phyloP scores from a whole-genome alignment of 225 moss, liverwort and hornwort species.

The Pseudisothecium myosuroides region DNA sequence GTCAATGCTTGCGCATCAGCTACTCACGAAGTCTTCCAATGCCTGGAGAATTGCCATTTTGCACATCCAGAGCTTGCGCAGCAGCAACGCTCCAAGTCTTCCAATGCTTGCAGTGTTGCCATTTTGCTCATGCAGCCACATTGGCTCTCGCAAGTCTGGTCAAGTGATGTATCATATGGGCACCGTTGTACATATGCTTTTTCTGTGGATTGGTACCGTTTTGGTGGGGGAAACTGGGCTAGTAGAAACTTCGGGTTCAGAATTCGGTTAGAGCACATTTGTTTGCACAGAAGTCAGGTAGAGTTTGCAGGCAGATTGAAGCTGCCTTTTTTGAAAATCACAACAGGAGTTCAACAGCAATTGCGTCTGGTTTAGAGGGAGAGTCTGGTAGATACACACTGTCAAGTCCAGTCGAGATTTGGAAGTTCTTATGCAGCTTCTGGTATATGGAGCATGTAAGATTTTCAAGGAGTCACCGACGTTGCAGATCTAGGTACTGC shows the following conservation, averaged over 20 bases:
- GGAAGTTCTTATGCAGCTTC: background rate
- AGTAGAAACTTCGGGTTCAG: background rate
- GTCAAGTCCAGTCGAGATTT: background rate
- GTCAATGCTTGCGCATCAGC: background rate
- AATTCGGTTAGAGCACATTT: background rate
- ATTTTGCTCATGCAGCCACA: background rate
- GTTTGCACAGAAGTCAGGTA: background rate
- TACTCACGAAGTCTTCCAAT: background rate
- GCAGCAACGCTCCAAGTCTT: background rate
- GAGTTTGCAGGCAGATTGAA: background rate
- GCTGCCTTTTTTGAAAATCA: background rate
- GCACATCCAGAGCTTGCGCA: background rate
- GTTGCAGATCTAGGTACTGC: background rate
- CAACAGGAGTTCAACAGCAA: background rate
- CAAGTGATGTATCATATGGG: background rate
- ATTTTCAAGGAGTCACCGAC: background rate
- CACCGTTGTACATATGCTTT: background rate
- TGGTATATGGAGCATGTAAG: background rate
- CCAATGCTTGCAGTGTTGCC: background rate
- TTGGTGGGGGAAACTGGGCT: background rate
- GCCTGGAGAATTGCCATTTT: background rate
- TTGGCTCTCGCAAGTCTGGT: background rate
- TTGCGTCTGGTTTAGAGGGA: background rate
- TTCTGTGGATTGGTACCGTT: background rate
- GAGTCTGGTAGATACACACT: background rate